phyloP scores from a whole-genome alignment of 2,329 filamentous ascomycete species.

The Harringtonia aguacate region DNA sequence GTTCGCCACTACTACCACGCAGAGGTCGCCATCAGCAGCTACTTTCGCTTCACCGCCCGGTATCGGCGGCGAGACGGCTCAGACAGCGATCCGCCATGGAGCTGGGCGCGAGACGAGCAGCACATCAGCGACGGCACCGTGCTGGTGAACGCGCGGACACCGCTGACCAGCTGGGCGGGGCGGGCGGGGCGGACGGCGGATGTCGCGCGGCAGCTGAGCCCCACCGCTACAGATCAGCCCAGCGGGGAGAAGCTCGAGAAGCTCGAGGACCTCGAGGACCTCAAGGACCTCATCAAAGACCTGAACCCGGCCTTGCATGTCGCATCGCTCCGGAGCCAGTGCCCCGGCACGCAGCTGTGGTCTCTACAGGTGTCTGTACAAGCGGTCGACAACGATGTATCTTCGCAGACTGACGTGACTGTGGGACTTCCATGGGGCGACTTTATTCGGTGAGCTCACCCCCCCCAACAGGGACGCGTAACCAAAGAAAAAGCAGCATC shows the following conservation, averaged over 20 bases:
- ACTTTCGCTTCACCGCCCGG: constrained; percentile 59
- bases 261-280: not conserved
- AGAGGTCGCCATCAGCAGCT: constrained; percentile 33
- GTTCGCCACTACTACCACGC: constrained; percentile 43
- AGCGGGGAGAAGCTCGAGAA: too few species aligned
- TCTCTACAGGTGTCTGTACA: constrained; percentile 50
- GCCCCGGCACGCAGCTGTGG: constrained; percentile 61
- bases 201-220: not conserved
- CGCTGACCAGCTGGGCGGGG: constrained; percentile 4
- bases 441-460: constrained; percentile 35
- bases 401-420: constrained; percentile 42
- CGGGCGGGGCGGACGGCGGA: constrained; percentile 1
- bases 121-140: constrained; percentile 53
- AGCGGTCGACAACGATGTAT: constrained; percentile 32
- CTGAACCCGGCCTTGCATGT: constrained; percentile 47
- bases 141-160: constrained; percentile 33
- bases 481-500: too few species aligned
- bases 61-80: constrained; percentile 53
- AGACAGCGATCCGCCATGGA: constrained; percentile 61
- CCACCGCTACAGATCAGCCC: too few species aligned
- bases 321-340: constrained; percentile 49
- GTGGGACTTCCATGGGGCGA: constrained; percentile 53
- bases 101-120: constrained; percentile 58
- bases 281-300: constrained; percentile 41
- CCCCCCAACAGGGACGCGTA: not conserved